Evolutionary conservation across 192 early-diverging fungal genomes (phyloP), one percentile per base, ranked within the genome.

Genomic region (Pilaira anomala): DNA sequence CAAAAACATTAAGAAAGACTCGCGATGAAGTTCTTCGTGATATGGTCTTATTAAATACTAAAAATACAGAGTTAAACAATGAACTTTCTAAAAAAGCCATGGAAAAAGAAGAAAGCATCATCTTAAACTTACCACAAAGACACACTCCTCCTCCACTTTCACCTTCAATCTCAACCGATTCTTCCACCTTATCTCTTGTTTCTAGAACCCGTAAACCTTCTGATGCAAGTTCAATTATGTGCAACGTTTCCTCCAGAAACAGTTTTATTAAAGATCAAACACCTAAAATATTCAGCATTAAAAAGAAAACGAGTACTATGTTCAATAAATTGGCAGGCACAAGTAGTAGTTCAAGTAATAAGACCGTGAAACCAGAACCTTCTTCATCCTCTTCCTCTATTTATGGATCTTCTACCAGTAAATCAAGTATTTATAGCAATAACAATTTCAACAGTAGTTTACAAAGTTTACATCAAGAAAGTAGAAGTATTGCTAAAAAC

Each of bases 21-120:
- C 75, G 80, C 3, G 83, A 85, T 22, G 77, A 82, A 19, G 67
- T 73, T 21, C 66, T 80, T n/a, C 71, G 82, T 26, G 83, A 85
- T 45, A 79, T 73, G 67, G 67, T 73, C 41, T 72, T 75, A 16
- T 58, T 85, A 4, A 85, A 78, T 40, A 73, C 76, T 25, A 77
- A 79, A 40, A 82, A 85, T 44, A 73, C 79, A 13, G 80, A 83
- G 55, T 62, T 85, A 1, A 85, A 85, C 60, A 85, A 82, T 65
- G 83, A 85, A 33, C 65, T 85, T 48, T 76, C 75, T 28, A 66
- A 72, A 44, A 70, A 68, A 42, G 63, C 66, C 7, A 70, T 59
- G 7, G 73, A 75, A 22, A 55, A 64, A 4, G 71, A 72, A 41
- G 18, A 46, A 1, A 46, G 12, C 13, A 13, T 46, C 44, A 4